Evolutionary conservation across 371 early-diverging fungal species (phyloP).

Genomic region (Rhizopus delemar): DNA sequence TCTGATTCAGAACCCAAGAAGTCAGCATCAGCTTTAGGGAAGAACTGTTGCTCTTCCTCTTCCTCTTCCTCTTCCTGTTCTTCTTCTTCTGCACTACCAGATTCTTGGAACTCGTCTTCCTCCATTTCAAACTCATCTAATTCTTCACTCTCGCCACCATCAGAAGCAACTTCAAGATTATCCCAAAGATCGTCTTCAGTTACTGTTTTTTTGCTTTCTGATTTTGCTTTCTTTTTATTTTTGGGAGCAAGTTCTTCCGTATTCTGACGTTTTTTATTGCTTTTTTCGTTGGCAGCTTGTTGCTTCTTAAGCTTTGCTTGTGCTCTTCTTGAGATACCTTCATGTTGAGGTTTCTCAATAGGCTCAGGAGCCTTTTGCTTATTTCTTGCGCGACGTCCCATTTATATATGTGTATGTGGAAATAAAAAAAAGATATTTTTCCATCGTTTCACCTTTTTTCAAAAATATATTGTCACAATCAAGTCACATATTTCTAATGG

Average conservation of each 20-base stretch:
- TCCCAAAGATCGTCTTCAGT: constrained; percentile 42
- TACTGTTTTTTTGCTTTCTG: constrained; percentile 4
- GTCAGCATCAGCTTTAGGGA: constrained; percentile 54
- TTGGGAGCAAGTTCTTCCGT: constrained; percentile 31
- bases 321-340: constrained; percentile 35
- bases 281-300: constrained; percentile 36
- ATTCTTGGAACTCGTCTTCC: constrained; percentile 43
- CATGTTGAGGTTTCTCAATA: constrained; percentile 31
- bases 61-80: constrained; percentile 44
- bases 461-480: neutral
- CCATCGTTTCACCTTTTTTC: neutral
- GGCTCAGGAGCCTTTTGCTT: constrained; percentile 68
- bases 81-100: constrained; percentile 40
- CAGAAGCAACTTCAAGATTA: constrained; percentile 54
- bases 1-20: constrained; percentile 62
- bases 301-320: constrained; percentile 30
- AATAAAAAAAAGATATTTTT: neutral
- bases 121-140: constrained; percentile 36
- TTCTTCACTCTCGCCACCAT: constrained; percentile 48
- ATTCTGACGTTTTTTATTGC: constrained; percentile 37
- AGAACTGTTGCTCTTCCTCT: constrained; percentile 41
- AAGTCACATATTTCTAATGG: neutral
- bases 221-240: constrained; percentile 30
- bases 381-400: constrained; percentile 67
- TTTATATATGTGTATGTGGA: constrained; percentile 9